Conservation (phyloP, 331 rosid species). For the Arachis monticola region DNA sequence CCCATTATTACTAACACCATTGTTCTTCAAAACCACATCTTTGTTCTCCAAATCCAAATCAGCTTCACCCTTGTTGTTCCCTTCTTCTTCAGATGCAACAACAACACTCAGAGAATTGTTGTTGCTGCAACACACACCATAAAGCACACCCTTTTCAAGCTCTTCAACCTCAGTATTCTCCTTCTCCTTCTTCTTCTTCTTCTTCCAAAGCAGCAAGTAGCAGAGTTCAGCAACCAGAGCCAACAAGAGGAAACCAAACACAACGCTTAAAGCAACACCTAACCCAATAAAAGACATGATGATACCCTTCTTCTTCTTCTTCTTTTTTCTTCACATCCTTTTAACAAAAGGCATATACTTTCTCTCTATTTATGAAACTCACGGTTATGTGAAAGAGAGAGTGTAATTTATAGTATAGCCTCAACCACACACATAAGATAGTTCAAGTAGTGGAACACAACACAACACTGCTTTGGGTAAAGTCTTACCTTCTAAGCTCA, state of each 20-base stretch:
- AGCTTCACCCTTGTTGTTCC: slow-evolving; percentile 39
- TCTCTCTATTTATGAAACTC: slow-evolving; percentile 40
- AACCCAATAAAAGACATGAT: slow-evolving; percentile 62
- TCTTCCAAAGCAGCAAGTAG: slow-evolving; percentile 82
- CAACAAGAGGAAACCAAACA: slow-evolving; percentile 66
- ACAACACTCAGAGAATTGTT: slow-evolving; percentile 11
- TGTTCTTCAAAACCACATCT: slow-evolving; percentile 51
- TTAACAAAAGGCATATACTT: slow-evolving; percentile 17
- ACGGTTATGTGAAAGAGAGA: not conserved
- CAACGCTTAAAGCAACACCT: slow-evolving; percentile 67
- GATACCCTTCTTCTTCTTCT: slow-evolving; percentile 6
- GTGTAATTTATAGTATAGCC: slow-evolving; percentile 7
- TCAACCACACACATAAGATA: slow-evolving; percentile 32
- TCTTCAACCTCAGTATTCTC: too few relatives aligned
- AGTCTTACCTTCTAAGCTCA: slow-evolving; percentile 43
- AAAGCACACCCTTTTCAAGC: slow-evolving; percentile 43
- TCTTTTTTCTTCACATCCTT: slow-evolving; percentile 44
- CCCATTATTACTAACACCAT: slow-evolving; percentile 8
- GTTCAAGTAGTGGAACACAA: not conserved
- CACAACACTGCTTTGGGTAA: too few relatives aligned
- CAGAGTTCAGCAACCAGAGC: slow-evolving; percentile 73
- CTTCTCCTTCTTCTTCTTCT: slow-evolving; percentile 6
- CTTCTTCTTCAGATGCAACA: slow-evolving; percentile 30
- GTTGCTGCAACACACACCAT: slow-evolving; percentile 56
- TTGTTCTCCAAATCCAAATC: slow-evolving; percentile 64